phyloP scores from a whole-genome alignment of 495 filamentous ascomycete genomes.

The Trypethelium eluteriae region DNA sequence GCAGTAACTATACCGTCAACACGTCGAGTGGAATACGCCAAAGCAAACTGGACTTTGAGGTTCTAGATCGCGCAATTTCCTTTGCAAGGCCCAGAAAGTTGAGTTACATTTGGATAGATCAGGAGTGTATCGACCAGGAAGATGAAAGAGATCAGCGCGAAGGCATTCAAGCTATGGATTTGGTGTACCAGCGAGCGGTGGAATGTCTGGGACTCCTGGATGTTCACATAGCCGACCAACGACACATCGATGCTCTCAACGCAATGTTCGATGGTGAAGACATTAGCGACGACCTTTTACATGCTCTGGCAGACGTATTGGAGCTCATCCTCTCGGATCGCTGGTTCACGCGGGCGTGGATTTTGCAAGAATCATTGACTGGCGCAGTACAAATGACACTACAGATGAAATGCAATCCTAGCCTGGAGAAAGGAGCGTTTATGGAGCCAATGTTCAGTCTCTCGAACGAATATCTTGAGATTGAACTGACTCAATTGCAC shows the following conservation, averaged over 20 bases:
- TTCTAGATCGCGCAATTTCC: conserved; percentile 5
- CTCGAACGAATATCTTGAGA: not conserved
- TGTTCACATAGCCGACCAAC: not conserved
- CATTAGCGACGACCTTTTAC: not conserved
- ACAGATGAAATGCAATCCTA: not conserved
- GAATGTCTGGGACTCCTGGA: not conserved
- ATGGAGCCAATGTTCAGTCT: not conserved
- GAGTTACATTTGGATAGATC: conserved; percentile 38
- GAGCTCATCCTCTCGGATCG: conserved; percentile 4
- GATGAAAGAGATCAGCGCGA: conserved; percentile 31
- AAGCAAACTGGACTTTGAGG: not conserved
- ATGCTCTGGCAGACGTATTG: conserved; percentile 1
- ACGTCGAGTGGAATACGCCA: not conserved
- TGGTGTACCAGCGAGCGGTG: conserved; percentile 30
- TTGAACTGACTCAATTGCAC: conserved; percentile 9
- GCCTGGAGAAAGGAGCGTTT: not conserved
- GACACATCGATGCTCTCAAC: not conserved
- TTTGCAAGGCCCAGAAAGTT: conserved; percentile 1
- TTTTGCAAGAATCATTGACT: conserved; percentile 10
- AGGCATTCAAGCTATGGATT: conserved; percentile 39
- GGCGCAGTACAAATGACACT: conserved; percentile 4
- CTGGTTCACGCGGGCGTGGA: conserved; percentile 9
- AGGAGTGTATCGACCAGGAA: conserved; percentile 38
- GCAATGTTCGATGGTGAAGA: not conserved
- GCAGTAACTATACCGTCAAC: not conserved